Evolutionary conservation across 2,329 filamentous ascomycete genomes (phyloP).

Genomic region (Westerdykella ornata): DNA sequence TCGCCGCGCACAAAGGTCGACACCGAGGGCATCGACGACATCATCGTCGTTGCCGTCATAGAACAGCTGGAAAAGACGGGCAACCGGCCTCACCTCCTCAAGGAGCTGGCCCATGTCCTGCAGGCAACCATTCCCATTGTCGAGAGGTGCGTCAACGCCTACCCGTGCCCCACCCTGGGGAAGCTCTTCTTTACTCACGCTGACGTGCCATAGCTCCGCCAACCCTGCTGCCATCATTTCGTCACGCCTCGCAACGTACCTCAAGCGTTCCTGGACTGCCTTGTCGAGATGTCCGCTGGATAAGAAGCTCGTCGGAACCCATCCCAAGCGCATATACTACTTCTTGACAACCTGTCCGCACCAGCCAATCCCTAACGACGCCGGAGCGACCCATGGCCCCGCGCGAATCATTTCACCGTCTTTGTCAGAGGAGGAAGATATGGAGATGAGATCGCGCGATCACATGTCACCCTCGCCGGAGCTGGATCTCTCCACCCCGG

Average conservation of each 20-base stretch:
- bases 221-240: slow-evolving; percentile 95
- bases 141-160: slow-evolving; percentile 67
- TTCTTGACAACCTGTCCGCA: slow-evolving; percentile 85
- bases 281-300: slow-evolving; percentile 77
- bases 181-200: slow-evolving; percentile 31
- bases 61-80: slow-evolving; percentile 80
- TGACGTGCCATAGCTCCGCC: slow-evolving; percentile 61
- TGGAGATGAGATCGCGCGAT: slow-evolving; percentile 49
- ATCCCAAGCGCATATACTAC: slow-evolving; percentile 93
- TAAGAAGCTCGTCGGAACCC: slow-evolving; percentile 86
- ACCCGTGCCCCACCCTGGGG: slow-evolving; percentile 6
- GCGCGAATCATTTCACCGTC: slow-evolving; percentile 73
- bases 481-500: slow-evolving; percentile 79
- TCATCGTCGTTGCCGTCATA: slow-evolving; percentile 88
- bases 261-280: slow-evolving; percentile 77
- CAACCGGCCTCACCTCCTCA: slow-evolving; percentile 89
- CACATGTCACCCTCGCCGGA: slow-evolving; percentile 87
- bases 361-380: slow-evolving; percentile 68
- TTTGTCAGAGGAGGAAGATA: slow-evolving; percentile 72
- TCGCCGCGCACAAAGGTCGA: slow-evolving; percentile 56
- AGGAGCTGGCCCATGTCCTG: slow-evolving; percentile 79
- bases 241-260: slow-evolving; percentile 79
- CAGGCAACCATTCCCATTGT: slow-evolving; percentile 72
- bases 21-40: slow-evolving; percentile 80
- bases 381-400: slow-evolving; percentile 45